Conservation (phyloP, 2,329 filamentous ascomycete species). For the Aspergillus pseudoterreus region DNA sequence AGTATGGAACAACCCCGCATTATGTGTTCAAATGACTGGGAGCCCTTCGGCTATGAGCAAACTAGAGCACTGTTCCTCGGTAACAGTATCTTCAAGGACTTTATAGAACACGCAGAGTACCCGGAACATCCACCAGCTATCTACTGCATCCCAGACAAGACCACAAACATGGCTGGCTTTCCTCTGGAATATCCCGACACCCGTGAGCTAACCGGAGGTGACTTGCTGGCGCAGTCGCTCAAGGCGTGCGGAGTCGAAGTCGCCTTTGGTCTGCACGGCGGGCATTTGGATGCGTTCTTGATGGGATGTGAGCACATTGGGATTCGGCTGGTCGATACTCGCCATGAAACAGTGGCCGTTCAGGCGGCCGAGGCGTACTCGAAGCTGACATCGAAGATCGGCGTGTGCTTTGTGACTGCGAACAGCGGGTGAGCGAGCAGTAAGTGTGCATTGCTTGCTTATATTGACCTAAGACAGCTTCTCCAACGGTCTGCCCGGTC, state of each 20-base stretch:
- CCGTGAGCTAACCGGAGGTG: slow-evolving; percentile 44
- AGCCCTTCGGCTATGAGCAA: too few species aligned
- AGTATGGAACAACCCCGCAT: too few species aligned
- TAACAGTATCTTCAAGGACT: too few species aligned
- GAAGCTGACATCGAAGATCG: slow-evolving; percentile 43
- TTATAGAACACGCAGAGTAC: too few species aligned
- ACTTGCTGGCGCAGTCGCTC: slow-evolving; percentile 45
- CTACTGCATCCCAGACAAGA: not conserved
- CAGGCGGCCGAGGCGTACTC: slow-evolving; percentile 48
- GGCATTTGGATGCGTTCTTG: slow-evolving; percentile 48
- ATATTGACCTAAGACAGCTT: slow-evolving; percentile 28
- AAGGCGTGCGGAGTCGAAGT: slow-evolving; percentile 41
- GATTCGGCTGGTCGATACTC: slow-evolving; percentile 44
- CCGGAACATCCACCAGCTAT: not conserved
- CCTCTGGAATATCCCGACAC: slow-evolving; percentile 24
- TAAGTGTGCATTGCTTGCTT: not conserved
- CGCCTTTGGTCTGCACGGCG: slow-evolving; percentile 47
- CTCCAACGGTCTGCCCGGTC: slow-evolving; percentile 44
- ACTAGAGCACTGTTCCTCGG: too few species aligned
- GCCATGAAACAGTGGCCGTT: slow-evolving; percentile 48
- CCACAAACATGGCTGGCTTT: slow-evolving; percentile 16
- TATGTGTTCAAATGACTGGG: too few species aligned
- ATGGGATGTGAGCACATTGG: slow-evolving; percentile 40
- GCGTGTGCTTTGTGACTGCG: slow-evolving; percentile 47
- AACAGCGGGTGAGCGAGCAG: slow-evolving; percentile 42